A percentile compares a stretch with the other conserved stretches of the same genome.
These are phyloP conservation scores for Ophiostoma ips DNA, from an alignment of 2,329 filamentous ascomycete species.

Conservation along the genomic window DNA sequence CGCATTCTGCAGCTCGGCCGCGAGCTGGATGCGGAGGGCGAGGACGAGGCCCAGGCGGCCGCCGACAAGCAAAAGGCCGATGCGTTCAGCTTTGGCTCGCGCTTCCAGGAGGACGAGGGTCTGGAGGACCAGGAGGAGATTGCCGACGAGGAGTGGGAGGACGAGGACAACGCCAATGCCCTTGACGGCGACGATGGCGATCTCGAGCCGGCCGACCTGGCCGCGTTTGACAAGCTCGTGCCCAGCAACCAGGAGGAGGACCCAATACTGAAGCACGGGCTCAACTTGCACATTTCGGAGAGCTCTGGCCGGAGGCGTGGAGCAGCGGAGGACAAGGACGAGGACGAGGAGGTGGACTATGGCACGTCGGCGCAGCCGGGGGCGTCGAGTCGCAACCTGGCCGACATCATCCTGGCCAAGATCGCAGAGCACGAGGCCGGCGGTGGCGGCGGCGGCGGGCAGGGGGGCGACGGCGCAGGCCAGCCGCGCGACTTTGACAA, in stretches of 20 bases:
- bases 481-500: not conserved
- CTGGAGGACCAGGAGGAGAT: conserved; percentile 33
- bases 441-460: not conserved
- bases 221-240: conserved; percentile 83
- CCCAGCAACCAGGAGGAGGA: conserved; percentile 56
- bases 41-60: conserved; percentile 2
- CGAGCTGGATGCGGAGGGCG: conserved; percentile 72
- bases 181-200: conserved; percentile 63
- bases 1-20: conserved; percentile 84
- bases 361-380: not conserved
- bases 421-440: conserved; percentile 78
- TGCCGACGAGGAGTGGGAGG: conserved; percentile 56
- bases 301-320: conserved; percentile 14
- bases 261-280: conserved; percentile 51
- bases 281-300: conserved; percentile 10
- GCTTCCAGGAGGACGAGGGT: conserved; percentile 51
- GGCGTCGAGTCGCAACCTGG: conserved; percentile 53
- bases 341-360: conserved; percentile 24
- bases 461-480: not conserved
- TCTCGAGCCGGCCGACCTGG: conserved; percentile 76
- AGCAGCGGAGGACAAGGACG: conserved; percentile 16
- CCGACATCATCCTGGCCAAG: conserved; percentile 85
- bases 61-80: conserved; percentile 34
- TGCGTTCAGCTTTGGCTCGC: conserved; percentile 68
- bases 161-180: conserved; percentile 55